These are phyloP conservation scores for Cladosporium sphaerospermum DNA, from an alignment of 2,329 filamentous ascomycete genomes.

Conservation along the genomic window DNA sequence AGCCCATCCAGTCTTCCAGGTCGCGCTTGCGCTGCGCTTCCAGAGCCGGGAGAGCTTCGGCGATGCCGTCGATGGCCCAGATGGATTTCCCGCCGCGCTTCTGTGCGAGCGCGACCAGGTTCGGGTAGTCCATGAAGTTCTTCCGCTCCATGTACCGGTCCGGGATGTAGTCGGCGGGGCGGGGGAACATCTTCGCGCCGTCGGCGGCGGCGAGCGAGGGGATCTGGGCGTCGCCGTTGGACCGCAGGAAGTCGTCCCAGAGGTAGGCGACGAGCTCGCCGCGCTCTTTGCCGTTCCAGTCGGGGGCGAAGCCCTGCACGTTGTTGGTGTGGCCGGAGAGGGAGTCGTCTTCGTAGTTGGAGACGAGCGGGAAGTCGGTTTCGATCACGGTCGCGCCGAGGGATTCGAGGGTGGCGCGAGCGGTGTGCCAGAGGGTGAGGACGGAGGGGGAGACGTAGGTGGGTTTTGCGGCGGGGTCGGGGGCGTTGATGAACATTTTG, in stretches of 20 bases:
- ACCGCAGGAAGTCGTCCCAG: slow-evolving; percentile 47
- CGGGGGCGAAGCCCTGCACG: slow-evolving; percentile 36
- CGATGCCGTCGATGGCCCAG: slow-evolving; percentile 39
- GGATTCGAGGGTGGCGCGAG: slow-evolving; percentile 32
- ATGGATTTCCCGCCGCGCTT: slow-evolving; percentile 30
- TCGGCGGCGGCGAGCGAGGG: slow-evolving; percentile 38
- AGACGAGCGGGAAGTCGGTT: slow-evolving; percentile 42
- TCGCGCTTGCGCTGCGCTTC: slow-evolving; percentile 45
- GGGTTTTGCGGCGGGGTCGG: slow-evolving; percentile 29
- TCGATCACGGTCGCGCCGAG: slow-evolving; percentile 40
- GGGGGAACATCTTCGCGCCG: slow-evolving; percentile 31
- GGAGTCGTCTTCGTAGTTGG: slow-evolving; percentile 40
- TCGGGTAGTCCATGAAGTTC: slow-evolving; percentile 36
- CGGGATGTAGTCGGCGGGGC: slow-evolving; percentile 32
- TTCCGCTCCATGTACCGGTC: slow-evolving; percentile 35
- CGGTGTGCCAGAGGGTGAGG: slow-evolving; percentile 31
- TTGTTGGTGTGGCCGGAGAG: slow-evolving; percentile 34
- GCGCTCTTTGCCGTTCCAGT: slow-evolving; percentile 45
- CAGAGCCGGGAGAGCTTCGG: slow-evolving; percentile 38
- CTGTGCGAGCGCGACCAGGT: slow-evolving; percentile 25
- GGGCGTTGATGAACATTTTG: slow-evolving; percentile 45
- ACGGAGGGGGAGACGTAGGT: slow-evolving; percentile 34
- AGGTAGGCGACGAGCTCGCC: slow-evolving; percentile 45
- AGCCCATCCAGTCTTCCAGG: slow-evolving; percentile 48
- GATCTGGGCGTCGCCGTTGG: slow-evolving; percentile 37